Evolutionary conservation across 2,329 filamentous ascomycete genomes (phyloP), one percentile per base, ranked within the genome.

Genomic region (Tolypocladium endophyticum): DNA sequence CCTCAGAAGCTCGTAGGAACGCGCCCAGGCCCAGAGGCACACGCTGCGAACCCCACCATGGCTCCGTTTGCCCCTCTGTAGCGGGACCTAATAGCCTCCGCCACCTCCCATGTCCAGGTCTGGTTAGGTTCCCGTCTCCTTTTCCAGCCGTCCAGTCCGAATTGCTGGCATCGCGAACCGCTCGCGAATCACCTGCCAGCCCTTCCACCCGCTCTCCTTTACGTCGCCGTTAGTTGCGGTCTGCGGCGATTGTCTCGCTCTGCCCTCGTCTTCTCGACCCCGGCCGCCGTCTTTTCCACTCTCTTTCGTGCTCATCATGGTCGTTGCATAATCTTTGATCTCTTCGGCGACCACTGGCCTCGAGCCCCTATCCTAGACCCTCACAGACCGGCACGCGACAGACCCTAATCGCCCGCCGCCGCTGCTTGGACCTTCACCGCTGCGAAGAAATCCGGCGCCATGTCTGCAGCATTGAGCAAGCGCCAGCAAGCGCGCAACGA

Each of bases 401-500:
- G 30, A n/a, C 30, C 30, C 9, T 18, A n/a, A 18, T 35, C 30
- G 30, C 20, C 50, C 30, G 30, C 28, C 20, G 50, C 50, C 3
- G 20, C 9, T 33, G 28, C 30, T 23, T 53, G 18, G 50, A 30
- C 18, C 18, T 53, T 9, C 9, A 7, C 35, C 50, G 30, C 50
- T 20, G 28, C 55, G 33, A 38, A 23, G 36, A 39, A 59, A n/a
- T 43, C 55, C 52, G 55, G 59, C 62, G 62, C 55, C 65, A 94
- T 92, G 89, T 83, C 89, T 60, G 81, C 83, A 59, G 81, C 85
- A 53, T 80, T 95, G 73, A 96, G 87, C 81, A 99, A 97, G 83
- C 91, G 94, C 76, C 91, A 97, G 79, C 93, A 97, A 82, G 91
- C 89, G 80, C 92, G 94, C 76, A 97, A 99, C 75, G 94, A 99